phyloP scores from a whole-genome alignment of 2,329 filamentous ascomycete genomes.

The Trichoderma breve region DNA sequence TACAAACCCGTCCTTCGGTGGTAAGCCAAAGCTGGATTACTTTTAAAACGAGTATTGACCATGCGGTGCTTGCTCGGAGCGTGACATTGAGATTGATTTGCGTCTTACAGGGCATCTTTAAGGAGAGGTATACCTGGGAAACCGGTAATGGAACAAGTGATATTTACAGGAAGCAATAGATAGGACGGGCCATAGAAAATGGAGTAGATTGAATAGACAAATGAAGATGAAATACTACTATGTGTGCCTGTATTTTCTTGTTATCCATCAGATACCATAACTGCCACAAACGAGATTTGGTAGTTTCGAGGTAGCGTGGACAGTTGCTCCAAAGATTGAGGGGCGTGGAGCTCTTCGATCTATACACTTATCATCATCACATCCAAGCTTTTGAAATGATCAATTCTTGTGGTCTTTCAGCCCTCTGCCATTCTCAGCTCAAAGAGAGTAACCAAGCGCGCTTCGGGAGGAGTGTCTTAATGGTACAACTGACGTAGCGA shows the following conservation, averaged over 20 bases:
- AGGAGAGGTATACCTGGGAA: not conserved
- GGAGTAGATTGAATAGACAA: not conserved
- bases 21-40: constrained; percentile 8
- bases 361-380: not conserved
- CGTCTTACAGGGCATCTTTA: not conserved
- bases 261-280: not conserved
- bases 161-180: not conserved
- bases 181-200: not conserved
- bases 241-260: not conserved
- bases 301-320: not conserved
- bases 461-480: not conserved
- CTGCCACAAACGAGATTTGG: not conserved
- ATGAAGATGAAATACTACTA: not conserved
- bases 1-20: not conserved
- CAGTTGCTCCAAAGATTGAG: not conserved
- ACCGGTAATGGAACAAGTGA: not conserved
- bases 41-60: not conserved
- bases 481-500: not conserved
- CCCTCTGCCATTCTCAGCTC: not conserved
- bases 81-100: not conserved
- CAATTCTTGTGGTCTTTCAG: not conserved
- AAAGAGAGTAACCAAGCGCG: not conserved
- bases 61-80: not conserved
- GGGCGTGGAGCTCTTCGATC: not conserved
- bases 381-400: not conserved